Evolutionary conservation across 1,139 yeast genomes (phyloP), one percentile per base, ranked within the genome.

Genomic region (Zygosaccharomyces pseudobailii): DNA sequence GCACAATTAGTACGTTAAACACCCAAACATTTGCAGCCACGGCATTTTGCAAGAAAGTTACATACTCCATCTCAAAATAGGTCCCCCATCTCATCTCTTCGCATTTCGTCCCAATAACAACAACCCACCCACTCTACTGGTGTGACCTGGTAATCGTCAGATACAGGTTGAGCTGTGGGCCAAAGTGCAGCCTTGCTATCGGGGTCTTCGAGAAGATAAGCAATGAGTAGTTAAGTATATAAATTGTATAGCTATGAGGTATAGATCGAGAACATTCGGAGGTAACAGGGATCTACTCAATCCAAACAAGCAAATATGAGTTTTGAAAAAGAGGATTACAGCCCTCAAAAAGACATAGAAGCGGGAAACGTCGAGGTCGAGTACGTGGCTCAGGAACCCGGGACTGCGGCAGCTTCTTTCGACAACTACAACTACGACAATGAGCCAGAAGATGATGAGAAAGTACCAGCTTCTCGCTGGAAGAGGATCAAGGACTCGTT

Each of bases 401-500:
- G 25, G 13, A 21, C 42, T 13, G 17, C 17, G n/a, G 28, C 46
- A 7, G 37, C 42, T 7, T 36, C 42, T 3, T 33, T 9, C 19
- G 39, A 34, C 9, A 30, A 43, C 22, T 30, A 42, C 24, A 30
- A 31, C 22, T 30, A 42, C 24, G 35, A 31, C 17, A 31, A 40
- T 7, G 41, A 40, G 8, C 37, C 45, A 3, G 38, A 35, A 4
- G 46, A 20, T 3, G 21, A 32, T 17, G 30, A 36, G 3, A 19
- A 37, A 3, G 19, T n/a, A n/a, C 8, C 23, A 19, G 17, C 21
- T n/a, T 46, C 56, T 35, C 54, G 46, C 39, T 78, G 72, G 70
- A 68, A 67, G 40, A 64, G 67, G 42, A 71, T 78, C 53, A 62
- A 61, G 23, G 84, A 82, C 57, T 73, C 81, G 8, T 82, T 82